phyloP scores from a whole-genome alignment of 2,329 filamentous ascomycete species.

The Fusarium multiceps region DNA sequence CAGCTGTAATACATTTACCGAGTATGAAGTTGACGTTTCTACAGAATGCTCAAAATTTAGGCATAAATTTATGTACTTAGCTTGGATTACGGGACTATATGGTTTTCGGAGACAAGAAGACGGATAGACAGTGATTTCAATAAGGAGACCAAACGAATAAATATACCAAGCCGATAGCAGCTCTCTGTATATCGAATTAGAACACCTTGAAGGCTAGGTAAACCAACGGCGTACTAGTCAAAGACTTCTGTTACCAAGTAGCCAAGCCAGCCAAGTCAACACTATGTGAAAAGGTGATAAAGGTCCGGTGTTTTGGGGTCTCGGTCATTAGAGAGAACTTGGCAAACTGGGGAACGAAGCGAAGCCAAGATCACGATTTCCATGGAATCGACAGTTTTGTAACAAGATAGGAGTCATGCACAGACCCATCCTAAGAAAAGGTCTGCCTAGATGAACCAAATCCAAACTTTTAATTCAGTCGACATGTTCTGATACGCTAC shows the following conservation, averaged over 20 bases:
- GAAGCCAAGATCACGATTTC: not conserved
- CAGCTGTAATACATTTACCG: not conserved
- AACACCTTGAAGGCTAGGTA: not conserved
- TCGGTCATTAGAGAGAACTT: constrained; percentile 4
- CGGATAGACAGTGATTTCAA: not conserved
- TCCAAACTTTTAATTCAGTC: not conserved
- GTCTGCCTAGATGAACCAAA: not conserved
- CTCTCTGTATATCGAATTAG: not conserved
- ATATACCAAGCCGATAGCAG: not conserved
- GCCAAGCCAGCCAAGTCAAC: not conserved
- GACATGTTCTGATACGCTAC: not conserved
- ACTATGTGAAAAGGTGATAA: not conserved
- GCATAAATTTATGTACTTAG: not conserved
- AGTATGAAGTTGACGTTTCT: not conserved
- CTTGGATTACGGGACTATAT: not conserved
- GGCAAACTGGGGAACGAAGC: not conserved
- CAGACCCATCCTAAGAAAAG: not conserved
- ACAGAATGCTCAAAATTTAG: not conserved
- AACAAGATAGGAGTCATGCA: not conserved
- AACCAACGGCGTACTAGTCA: not conserved
- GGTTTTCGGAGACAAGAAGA: not conserved
- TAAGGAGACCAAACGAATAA: not conserved
- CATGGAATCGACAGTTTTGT: not conserved
- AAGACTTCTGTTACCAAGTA: not conserved
- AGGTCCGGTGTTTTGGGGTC: not conserved